Evolutionary conservation across 176 grass and related monocot genomes (phyloP), one percentile per base, ranked within the genome.

Genomic region (Zea luxurians): DNA sequence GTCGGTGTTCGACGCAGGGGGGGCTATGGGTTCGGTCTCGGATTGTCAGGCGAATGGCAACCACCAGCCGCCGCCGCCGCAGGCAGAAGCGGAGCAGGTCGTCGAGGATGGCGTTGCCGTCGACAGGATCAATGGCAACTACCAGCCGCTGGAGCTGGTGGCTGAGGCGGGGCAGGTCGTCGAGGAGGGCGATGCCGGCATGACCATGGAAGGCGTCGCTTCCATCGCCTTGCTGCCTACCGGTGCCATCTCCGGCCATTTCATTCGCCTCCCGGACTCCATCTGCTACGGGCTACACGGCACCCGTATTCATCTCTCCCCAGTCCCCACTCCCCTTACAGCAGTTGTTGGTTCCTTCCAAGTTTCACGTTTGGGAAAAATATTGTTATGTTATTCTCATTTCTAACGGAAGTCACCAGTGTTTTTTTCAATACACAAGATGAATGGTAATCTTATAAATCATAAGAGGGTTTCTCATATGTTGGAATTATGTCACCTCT

Each of bases 281-380:
- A 66, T 86, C 75, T 98, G 91, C 83, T 98, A 92, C 57, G 95
- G 95, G n/a, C 89, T 98, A 42, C 95, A 98, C 0, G 95, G 95
- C 81, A 94, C 85, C 18, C 87, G 89, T 98, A 87, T 10, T 11
- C 61, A 59, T 54, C 70, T 61, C 17, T 63, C 54, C 34, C n/a
- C 50, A 11, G 42, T 62, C 43, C 40, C 45, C 50, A 11, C 42
- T 62, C 43, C 40, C 45, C 38, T 84, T 81, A 0, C 36, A 79
- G 13, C 43, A 70, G 27, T 73, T 45, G 64, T 5, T 66, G 12
- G 13, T 77, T 41, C 8, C 35, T 27, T 49, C 48, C 37, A 40
- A 46, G 17, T 75, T 41, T 71, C 35, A 69, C 3, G 4, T 35
- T 48, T 57, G 43, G 27, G 37, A 37, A 83, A 63, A 57, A n/a